phyloP scores from a whole-genome alignment of 352 stramenopile genomes.

The Albugo candida region DNA sequence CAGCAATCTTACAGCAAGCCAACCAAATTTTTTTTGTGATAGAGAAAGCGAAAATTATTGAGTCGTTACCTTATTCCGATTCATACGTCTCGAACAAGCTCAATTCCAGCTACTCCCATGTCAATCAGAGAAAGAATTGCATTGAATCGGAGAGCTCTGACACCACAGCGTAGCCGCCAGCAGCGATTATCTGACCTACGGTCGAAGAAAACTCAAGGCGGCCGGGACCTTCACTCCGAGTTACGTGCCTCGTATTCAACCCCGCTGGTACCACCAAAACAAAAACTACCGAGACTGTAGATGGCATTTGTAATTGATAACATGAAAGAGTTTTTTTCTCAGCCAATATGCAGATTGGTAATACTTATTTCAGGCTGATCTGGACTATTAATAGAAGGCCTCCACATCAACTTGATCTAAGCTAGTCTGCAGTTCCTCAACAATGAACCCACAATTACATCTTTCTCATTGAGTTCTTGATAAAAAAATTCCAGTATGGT shows the following conservation, averaged over 20 bases:
- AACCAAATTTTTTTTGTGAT: too few relatives aligned
- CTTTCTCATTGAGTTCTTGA: neutral
- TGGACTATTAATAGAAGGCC: too few relatives aligned
- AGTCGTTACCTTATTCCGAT: too few relatives aligned
- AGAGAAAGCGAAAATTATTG: too few relatives aligned
- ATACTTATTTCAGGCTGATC: neutral
- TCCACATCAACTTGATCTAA: conserved; percentile 3
- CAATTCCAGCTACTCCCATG: too few relatives aligned
- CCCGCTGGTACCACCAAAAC: conserved; percentile 16
- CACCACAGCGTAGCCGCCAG: conserved; percentile 10
- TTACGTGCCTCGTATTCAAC: conserved; percentile 64
- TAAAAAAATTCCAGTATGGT: neutral
- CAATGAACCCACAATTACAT: too few relatives aligned
- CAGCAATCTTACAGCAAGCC: neutral
- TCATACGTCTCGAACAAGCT: too few relatives aligned
- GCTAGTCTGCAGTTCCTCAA: too few relatives aligned
- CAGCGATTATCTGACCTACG: conserved; percentile 29
- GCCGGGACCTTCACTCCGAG: conserved; percentile 22
- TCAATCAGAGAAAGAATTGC: too few relatives aligned
- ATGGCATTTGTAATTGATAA: conserved; percentile 2
- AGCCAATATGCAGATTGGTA: neutral
- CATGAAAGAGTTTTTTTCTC: neutral
- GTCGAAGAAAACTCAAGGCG: conserved; percentile 8
- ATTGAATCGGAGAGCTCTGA: too few relatives aligned
- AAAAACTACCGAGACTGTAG: conserved; percentile 8